Conservation (phyloP, 306 rosid genomes). For the Senna siamea region DNA sequence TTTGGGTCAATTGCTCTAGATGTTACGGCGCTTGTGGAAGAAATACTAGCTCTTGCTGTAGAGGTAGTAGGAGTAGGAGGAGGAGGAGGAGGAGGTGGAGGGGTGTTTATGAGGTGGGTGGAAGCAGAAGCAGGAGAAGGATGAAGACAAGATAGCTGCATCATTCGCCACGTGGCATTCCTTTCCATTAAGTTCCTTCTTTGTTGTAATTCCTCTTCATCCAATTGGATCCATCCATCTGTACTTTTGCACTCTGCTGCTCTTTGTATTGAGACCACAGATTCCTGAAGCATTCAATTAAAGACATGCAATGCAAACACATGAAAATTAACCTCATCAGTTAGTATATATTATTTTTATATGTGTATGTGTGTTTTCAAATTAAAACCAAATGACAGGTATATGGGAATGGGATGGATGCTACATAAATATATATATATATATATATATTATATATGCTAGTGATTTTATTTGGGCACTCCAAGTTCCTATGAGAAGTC, state of each 20-base stretch:
- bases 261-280: slow-evolving; percentile 57
- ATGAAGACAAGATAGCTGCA: slow-evolving; percentile 63
- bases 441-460: no score
- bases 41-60: neutral
- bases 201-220: slow-evolving; percentile 67
- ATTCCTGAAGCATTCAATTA: slow-evolving; percentile 59
- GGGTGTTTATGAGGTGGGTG: slow-evolving; percentile 19
- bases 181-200: slow-evolving; percentile 65
- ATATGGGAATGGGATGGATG: slow-evolving; percentile 27
- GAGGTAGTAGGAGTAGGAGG: neutral
- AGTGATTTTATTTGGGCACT: slow-evolving; percentile 39
- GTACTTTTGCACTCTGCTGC: slow-evolving; percentile 57
- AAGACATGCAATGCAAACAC: slow-evolving; percentile 21
- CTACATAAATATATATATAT: no score
- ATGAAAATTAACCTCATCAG: slow-evolving; percentile 33
- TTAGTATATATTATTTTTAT: no score
- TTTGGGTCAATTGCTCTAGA: slow-evolving; percentile 52
- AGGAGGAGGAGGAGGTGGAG: no score
- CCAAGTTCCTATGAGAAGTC: slow-evolving; percentile 41
- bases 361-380: no score
- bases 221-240: slow-evolving; percentile 80
- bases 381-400: slow-evolving; percentile 11
- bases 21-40: slow-evolving; percentile 28
- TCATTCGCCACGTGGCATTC: slow-evolving; percentile 89
- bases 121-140: slow-evolving; percentile 35